phyloP scores from a whole-genome alignment of 2,329 filamentous ascomycete species.

The Aspergillus proliferans region DNA sequence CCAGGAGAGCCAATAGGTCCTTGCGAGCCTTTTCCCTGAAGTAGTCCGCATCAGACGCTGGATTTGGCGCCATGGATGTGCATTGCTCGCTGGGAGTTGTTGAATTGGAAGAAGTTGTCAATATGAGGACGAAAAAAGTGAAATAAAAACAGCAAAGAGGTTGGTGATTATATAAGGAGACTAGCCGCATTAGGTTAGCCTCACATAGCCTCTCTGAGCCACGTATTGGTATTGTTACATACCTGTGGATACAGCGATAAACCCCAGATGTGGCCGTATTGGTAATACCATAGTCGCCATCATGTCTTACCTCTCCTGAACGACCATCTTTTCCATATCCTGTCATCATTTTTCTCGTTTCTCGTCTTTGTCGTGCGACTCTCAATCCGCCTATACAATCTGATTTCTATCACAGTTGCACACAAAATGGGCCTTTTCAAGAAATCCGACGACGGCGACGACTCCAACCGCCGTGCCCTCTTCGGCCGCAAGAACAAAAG shows the following conservation, averaged over 20 bases:
- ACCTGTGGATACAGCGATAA: background rate
- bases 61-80: conserved; percentile 36
- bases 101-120: too few species aligned
- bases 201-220: background rate
- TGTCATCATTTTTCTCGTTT: conserved; percentile 2
- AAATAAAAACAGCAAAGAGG: background rate
- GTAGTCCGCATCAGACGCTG: conserved; percentile 41
- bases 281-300: conserved; percentile 6
- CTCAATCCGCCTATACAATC: background rate
- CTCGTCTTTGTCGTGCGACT: conserved; percentile 6
- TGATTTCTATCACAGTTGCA: background rate
- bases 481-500: conserved; percentile 55
- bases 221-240: background rate
- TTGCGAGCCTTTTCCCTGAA: conserved; percentile 61
- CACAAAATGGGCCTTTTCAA: conserved; percentile 40
- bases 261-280: conserved; percentile 5
- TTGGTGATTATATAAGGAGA: background rate
- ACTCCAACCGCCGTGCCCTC: conserved; percentile 50
- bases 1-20: conserved; percentile 82
- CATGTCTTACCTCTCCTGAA: conserved; percentile 21
- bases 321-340: conserved; percentile 5
- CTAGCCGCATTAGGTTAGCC: background rate
- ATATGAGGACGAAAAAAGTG: background rate
- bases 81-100: too few species aligned
- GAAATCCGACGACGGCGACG: conserved; percentile 50